Percentiles rank a stretch among this genome's conserved stretches.
Conservation (phyloP, 192 early-diverging fungal genomes). For the Backusella tuberculispora region DNA sequence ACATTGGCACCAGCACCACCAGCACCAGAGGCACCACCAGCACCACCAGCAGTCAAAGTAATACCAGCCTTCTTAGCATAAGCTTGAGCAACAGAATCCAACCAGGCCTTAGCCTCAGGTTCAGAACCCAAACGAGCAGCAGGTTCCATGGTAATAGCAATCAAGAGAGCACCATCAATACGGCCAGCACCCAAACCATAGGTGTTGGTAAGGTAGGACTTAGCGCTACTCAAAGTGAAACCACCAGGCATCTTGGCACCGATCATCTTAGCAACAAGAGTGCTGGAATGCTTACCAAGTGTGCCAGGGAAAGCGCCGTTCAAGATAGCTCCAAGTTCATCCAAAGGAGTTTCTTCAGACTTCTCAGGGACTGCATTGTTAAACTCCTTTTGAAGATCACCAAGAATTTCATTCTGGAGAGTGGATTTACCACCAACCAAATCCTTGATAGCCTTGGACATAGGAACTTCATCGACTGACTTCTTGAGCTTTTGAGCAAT, state of each 20-base stretch:
- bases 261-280: slow-evolving; percentile 81
- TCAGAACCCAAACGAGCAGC: slow-evolving; percentile 74
- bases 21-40: slow-evolving; percentile 51
- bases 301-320: slow-evolving; percentile 62
- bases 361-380: slow-evolving; percentile 83
- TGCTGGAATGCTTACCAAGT: slow-evolving; percentile 83
- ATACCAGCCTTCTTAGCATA: slow-evolving; percentile 77
- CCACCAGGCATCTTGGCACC: slow-evolving; percentile 92
- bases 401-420: slow-evolving; percentile 95
- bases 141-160: slow-evolving; percentile 85
- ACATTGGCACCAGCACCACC: slow-evolving; percentile 58
- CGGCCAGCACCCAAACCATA: slow-evolving; percentile 81
- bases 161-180: slow-evolving; percentile 73
- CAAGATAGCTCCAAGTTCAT: slow-evolving; percentile 76
- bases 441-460: slow-evolving; percentile 87
- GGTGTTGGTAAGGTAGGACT: slow-evolving; percentile 68
- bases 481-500: slow-evolving; percentile 94
- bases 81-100: slow-evolving; percentile 68
- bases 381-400: slow-evolving; percentile 94
- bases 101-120: slow-evolving; percentile 77
- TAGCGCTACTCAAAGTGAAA: slow-evolving; percentile 77
- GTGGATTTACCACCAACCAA: slow-evolving; percentile 96
- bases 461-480: slow-evolving; percentile 69
- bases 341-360: slow-evolving; percentile 87
- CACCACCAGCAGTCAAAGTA: slow-evolving; percentile 55